Conservation (phyloP, 2,329 filamentous ascomycete genomes). For the Didymosphaeria variabile region DNA sequence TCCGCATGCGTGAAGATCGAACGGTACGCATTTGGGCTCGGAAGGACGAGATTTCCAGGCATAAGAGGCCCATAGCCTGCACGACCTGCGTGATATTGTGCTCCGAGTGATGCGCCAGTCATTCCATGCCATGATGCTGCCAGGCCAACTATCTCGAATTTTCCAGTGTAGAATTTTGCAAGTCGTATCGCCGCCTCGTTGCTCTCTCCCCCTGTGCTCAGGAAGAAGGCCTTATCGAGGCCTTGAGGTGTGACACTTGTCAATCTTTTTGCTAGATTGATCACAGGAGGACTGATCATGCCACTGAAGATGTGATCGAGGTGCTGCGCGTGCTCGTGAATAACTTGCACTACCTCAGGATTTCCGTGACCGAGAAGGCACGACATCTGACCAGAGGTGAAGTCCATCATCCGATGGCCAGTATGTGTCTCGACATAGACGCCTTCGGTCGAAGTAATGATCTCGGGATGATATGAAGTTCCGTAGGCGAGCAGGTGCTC, state of each 20-base stretch:
- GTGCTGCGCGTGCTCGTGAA: slow-evolving; percentile 35
- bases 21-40: slow-evolving; percentile 68
- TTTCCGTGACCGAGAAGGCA: slow-evolving; percentile 42
- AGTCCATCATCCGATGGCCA: slow-evolving; percentile 45
- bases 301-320: slow-evolving; percentile 48
- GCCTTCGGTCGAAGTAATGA: slow-evolving; percentile 39
- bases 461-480: slow-evolving; percentile 39
- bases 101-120: slow-evolving; percentile 61
- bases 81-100: slow-evolving; percentile 64
- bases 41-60: slow-evolving; percentile 67
- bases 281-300: slow-evolving; percentile 48
- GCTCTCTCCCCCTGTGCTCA: slow-evolving; percentile 46
- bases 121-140: slow-evolving; percentile 69
- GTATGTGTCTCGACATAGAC: slow-evolving; percentile 41
- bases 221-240: slow-evolving; percentile 46
- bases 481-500: slow-evolving; percentile 33
- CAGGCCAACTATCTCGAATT: slow-evolving; percentile 71
- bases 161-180: slow-evolving; percentile 70
- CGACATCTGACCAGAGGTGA: slow-evolving; percentile 42
- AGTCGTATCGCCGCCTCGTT: slow-evolving; percentile 71
- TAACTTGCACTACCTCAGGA: slow-evolving; percentile 43
- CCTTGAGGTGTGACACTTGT: slow-evolving; percentile 35
- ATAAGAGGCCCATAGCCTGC: slow-evolving; percentile 56
- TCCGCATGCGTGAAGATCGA: slow-evolving; percentile 68
- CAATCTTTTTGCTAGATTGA: slow-evolving; percentile 41